Evolutionary conservation across 2,329 filamentous ascomycete species (phyloP), one percentile per base, ranked within the genome.

Genomic region (Anthostomella pinea): DNA sequence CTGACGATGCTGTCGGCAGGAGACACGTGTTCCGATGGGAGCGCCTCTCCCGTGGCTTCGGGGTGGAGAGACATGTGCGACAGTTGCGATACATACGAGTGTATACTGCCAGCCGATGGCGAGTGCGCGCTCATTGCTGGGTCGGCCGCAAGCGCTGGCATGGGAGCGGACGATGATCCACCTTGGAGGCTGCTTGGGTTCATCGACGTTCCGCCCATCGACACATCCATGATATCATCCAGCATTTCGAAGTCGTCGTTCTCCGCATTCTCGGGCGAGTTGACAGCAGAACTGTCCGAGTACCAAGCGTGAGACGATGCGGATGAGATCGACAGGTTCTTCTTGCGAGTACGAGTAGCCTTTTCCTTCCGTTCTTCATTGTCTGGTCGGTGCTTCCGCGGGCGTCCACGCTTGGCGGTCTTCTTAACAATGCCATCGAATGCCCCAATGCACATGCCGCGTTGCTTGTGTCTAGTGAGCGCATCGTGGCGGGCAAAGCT

Each of bases 401-500:
- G 80, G 13, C 80, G 68, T 7, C 80, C 80, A n/a, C 77, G 70
- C 66, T 80, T 80, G 27, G 75, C 76, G 6, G 72, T 66, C 56
- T 79, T 79, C 32, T 75, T 68, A 6, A 78, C 75, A 10, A 77
- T 68, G 24, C 90, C 90, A 46, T 95, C 88, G 53, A 97, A 94
- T 5, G 89, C 91, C 38, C 93, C 93, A 38, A 93, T 84, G 64
- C 93, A 98, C 87, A 96, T 95, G 36, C 91, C 93, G 25, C 93
- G 83, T 63, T 97, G 93, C 35, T 90, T 81, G 61, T 98, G 93
- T 38, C 93, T 80, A 15, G 93, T 97, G 35, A 98, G 75, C 11
- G 93, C 93, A 61, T 98, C 93, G 57, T 97, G 91, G 38, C 93
- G 81, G 21, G 91, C 91, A 60, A 98, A 98, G 49, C 84, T 88